Percentiles rank a stretch among this genome's conserved stretches.
Evolutionary conservation across 192 early-diverging fungal genomes (phyloP).

Genomic region (Mortierella claussenii): DNA sequence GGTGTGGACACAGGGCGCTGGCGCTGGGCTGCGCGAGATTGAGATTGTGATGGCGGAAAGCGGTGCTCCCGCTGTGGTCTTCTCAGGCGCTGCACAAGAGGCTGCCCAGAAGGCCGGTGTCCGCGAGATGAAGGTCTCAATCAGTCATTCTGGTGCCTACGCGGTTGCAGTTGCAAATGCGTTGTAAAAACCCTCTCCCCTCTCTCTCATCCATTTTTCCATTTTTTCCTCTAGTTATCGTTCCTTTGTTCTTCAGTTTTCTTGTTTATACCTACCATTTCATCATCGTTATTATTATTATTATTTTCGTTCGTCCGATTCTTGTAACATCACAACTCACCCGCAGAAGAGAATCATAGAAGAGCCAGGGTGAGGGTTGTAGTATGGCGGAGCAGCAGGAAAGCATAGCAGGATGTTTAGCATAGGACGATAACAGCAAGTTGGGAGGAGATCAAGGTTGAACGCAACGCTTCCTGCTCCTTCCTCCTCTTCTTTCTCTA

Average conservation of each 20-base stretch:
- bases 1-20: constrained; percentile 84
- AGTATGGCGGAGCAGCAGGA: neutral
- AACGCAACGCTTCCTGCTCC: constrained; percentile 46
- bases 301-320: neutral
- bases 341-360: neutral
- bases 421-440: neutral
- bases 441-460: constrained; percentile 10
- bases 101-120: constrained; percentile 78
- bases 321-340: neutral
- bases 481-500: constrained; percentile 1
- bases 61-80: constrained; percentile 82
- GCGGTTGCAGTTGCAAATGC: constrained; percentile 89
- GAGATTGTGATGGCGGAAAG: constrained; percentile 77
- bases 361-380: neutral
- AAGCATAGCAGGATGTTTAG: neutral
- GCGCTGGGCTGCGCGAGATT: constrained; percentile 90
- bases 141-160: constrained; percentile 91
- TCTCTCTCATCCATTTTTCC: constrained; percentile 38
- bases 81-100: constrained; percentile 84
- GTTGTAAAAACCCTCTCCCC: constrained; percentile 53
- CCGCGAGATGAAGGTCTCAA: constrained; percentile 84
- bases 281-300: neutral
- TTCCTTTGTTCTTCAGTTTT: no score
- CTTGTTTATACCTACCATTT: constrained; percentile 12
- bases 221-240: no score